Evolutionary conservation across 2,329 filamentous ascomycete genomes (phyloP).

Genomic region (Epichloe festucae): DNA sequence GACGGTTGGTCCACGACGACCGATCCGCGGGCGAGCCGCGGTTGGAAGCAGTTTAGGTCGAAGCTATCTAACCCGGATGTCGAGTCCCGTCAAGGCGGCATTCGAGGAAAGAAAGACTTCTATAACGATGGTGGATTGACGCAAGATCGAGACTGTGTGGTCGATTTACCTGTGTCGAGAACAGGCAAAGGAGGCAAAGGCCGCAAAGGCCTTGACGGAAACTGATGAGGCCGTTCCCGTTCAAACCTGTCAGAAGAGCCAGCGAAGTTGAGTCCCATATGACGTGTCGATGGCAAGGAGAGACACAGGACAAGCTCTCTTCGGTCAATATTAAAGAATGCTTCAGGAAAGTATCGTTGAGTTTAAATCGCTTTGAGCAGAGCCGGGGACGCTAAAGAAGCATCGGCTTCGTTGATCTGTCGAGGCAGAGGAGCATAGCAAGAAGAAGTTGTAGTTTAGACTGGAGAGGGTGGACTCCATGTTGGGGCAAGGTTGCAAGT

Average conservation of each 20-base stretch:
- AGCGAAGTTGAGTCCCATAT: background rate
- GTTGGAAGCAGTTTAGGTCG: slow-evolving; percentile 9
- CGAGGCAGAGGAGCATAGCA: background rate
- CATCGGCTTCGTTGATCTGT: background rate
- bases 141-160: background rate
- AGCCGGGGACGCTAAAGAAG: background rate
- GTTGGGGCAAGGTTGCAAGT: background rate
- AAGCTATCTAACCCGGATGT: slow-evolving; percentile 1
- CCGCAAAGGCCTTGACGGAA: background rate
- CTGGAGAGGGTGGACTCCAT: background rate
- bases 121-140: background rate
- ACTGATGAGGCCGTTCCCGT: background rate
- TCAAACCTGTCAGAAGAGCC: background rate
- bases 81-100: slow-evolving; percentile 4
- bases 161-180: background rate
- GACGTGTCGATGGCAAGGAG: background rate
- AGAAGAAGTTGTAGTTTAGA: background rate
- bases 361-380: background rate
- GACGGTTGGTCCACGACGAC: slow-evolving; percentile 28
- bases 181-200: background rate
- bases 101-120: slow-evolving; percentile 6
- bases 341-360: background rate
- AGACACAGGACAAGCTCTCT: background rate
- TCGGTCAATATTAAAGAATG: background rate
- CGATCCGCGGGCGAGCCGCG: slow-evolving; percentile 28